These are phyloP conservation scores for Lentinula guzmanii DNA, from an alignment of 768 basidiomycete genomes.

Conservation along the genomic window DNA sequence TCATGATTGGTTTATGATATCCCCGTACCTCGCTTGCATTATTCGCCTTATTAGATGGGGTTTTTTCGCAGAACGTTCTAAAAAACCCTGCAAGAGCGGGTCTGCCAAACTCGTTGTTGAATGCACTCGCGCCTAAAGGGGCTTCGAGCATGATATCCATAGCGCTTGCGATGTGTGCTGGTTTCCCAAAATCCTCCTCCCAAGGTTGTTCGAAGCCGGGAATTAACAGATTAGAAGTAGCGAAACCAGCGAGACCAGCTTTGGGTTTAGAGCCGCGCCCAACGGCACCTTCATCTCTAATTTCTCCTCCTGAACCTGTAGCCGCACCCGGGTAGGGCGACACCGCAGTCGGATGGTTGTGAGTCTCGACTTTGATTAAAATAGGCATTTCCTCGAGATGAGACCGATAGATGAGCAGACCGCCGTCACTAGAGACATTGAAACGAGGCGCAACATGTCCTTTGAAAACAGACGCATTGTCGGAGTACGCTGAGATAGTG, in stretches of 20 bases:
- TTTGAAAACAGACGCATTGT: conserved; percentile 93
- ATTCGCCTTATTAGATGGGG: conserved; percentile 44
- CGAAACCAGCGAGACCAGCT: conserved; percentile 90
- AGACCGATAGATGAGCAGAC: conserved; percentile 45
- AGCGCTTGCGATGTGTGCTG: conserved; percentile 86
- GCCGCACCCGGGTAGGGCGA: conserved; percentile 99
- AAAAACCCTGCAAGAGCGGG: conserved; percentile 93
- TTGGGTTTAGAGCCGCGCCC: conserved; percentile 95
- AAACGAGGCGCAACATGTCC: conserved; percentile 71
- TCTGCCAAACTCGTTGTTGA: conserved; percentile 67
- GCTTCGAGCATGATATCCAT: conserved; percentile 93
- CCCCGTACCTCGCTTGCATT: conserved; percentile 66
- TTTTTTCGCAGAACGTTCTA: conserved; percentile 84
- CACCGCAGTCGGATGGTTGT: conserved; percentile 98
- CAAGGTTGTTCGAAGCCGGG: conserved; percentile 90
- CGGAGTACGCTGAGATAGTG: conserved; percentile 95
- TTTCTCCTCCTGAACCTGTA: conserved; percentile 97
- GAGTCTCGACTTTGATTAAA: conserved; percentile 96
- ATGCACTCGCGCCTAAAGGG: conserved; percentile 7
- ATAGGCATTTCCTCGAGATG: conserved; percentile 86
- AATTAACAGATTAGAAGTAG: conserved; percentile 89
- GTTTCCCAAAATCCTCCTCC: conserved; percentile 92
- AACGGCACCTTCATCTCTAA: conserved; percentile 95
- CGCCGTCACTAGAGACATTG: conserved; percentile 32
- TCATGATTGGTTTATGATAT: conserved; percentile 99